Evolutionary conservation across 2,329 filamentous ascomycete species (phyloP).

Genomic region (Penicillium sp.): DNA sequence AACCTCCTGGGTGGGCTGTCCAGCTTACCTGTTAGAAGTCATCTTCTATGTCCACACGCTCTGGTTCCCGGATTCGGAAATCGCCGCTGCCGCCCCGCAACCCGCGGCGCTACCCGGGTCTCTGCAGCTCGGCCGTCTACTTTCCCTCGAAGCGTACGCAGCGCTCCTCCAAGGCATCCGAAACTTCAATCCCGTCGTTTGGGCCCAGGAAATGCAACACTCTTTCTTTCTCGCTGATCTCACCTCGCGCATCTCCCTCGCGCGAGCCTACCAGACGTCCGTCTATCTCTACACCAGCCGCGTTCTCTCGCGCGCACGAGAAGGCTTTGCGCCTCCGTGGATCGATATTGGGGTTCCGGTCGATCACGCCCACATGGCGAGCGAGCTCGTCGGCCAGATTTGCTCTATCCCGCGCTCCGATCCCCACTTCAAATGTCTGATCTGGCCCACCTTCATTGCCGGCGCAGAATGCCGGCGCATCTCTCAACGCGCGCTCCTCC

Average conservation of each 20-base stretch:
- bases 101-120: conserved; percentile 29
- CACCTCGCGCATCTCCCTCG: conserved; percentile 50
- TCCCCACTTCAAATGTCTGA: conserved; percentile 44
- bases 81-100: conserved; percentile 22
- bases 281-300: conserved; percentile 43
- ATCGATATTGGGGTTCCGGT: conserved; percentile 27
- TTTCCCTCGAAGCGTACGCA: conserved; percentile 32
- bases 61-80: conserved; percentile 33
- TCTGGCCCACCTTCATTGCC: conserved; percentile 47
- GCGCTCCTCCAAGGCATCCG: too few relatives aligned
- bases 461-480: conserved; percentile 39
- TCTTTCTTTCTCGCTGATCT: conserved; percentile 48
- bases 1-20: conserved; percentile 43
- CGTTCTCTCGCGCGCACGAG: conserved; percentile 34
- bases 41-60: conserved; percentile 43
- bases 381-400: conserved; percentile 37
- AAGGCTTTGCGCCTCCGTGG: conserved; percentile 25
- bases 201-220: conserved; percentile 37
- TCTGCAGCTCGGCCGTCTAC: conserved; percentile 26
- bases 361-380: conserved; percentile 30
- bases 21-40: conserved; percentile 41
- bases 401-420: conserved; percentile 36
- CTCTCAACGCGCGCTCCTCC: conserved; percentile 32
- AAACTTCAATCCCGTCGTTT: too few relatives aligned
- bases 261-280: conserved; percentile 38